Evolutionary conservation across 2,329 filamentous ascomycete species (phyloP).

Genomic region (Penicillium sp.): DNA sequence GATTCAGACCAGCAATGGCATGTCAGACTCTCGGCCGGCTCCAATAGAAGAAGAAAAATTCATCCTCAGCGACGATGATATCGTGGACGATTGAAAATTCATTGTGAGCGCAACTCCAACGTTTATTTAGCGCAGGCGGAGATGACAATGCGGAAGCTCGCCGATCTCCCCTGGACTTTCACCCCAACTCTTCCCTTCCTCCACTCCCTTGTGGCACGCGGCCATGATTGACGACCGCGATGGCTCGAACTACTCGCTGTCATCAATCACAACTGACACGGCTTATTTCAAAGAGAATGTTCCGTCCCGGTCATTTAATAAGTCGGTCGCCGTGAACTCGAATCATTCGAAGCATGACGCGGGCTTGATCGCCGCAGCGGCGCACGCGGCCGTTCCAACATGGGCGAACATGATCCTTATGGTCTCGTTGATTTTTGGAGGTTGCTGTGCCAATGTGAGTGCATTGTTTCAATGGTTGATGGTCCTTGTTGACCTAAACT

Average conservation of each 20-base stretch:
- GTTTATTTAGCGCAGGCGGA: too few species aligned
- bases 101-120: neutral
- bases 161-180: too few species aligned
- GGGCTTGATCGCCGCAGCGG: conserved; percentile 26
- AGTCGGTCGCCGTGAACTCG: neutral
- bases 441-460: conserved; percentile 86
- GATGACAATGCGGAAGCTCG: too few species aligned
- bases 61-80: conserved; percentile 76
- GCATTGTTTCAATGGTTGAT: neutral
- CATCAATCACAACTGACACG: too few species aligned
- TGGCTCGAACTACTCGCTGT: conserved; percentile 2
- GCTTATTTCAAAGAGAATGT: too few species aligned
- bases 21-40: conserved; percentile 18
- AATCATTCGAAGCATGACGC: conserved; percentile 6
- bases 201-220: neutral
- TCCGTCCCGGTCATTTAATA: neutral
- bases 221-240: conserved; percentile 18
- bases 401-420: conserved; percentile 62
- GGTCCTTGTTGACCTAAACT: neutral
- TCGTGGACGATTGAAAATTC: conserved; percentile 53
- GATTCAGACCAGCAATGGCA: conserved; percentile 19
- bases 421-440: conserved; percentile 84
- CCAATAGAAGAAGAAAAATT: conserved; percentile 56
- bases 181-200: neutral
- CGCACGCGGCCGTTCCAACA: conserved; percentile 46